A percentile compares a stretch with the other conserved stretches of the same genome.
phyloP scores from a whole-genome alignment of 352 stramenopile species.

The Pythium insidiosum region DNA sequence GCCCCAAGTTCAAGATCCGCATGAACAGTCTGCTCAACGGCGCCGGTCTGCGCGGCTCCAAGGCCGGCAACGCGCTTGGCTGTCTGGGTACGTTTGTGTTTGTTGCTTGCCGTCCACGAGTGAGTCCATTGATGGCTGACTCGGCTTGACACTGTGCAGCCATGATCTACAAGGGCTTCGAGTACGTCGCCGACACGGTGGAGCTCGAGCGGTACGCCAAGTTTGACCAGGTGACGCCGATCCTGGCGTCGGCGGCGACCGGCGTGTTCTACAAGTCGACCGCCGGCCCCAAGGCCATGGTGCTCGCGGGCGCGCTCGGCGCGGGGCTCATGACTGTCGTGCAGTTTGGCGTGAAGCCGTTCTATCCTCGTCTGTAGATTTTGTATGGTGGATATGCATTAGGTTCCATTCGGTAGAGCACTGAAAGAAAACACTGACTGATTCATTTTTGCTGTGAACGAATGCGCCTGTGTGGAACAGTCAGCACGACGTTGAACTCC shows the following conservation, averaged over 20 bases:
- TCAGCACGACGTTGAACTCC: too few species aligned
- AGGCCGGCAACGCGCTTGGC: conserved; percentile 76
- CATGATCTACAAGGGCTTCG: conserved; percentile 84
- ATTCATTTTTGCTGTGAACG: too few species aligned
- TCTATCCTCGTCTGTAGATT: conserved; percentile 76
- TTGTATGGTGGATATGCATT: too few species aligned
- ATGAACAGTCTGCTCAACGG: conserved; percentile 88
- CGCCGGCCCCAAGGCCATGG: conserved; percentile 72
- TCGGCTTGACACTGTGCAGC: conserved; percentile 29
- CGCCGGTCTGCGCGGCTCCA: conserved; percentile 69
- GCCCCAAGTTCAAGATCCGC: conserved; percentile 83
- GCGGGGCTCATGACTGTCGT: conserved; percentile 77
- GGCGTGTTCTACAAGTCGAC: conserved; percentile 86
- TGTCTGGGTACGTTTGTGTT: conserved; percentile 62
- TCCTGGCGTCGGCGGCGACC: conserved; percentile 72
- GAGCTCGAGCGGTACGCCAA: conserved; percentile 80
- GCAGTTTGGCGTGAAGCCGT: conserved; percentile 82
- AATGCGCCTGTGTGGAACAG: too few species aligned
- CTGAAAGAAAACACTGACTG: too few species aligned
- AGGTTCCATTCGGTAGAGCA: too few species aligned
- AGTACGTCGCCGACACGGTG: conserved; percentile 68
- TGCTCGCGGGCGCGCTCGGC: conserved; percentile 71
- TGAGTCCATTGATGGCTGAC: too few species aligned
- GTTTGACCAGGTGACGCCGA: conserved; percentile 78
- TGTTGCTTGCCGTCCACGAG: too few species aligned